Percentiles rank a stretch among this genome's conserved stretches.
Conservation (phyloP, 495 filamentous ascomycete genomes). For the Aspergillus cavernicola region DNA sequence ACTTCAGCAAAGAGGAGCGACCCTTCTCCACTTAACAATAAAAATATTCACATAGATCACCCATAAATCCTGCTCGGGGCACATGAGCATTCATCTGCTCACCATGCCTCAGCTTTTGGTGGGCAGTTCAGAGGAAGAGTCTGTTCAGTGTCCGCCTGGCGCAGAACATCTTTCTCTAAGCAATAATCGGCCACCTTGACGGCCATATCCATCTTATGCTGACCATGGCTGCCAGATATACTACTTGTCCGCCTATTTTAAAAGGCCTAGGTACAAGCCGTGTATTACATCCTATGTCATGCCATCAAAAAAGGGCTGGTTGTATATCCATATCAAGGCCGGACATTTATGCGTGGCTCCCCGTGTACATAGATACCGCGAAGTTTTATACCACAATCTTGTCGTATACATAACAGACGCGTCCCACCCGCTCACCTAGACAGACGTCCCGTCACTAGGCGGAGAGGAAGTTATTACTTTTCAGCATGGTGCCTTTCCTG, state of each 20-base stretch:
- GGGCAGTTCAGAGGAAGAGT: no score
- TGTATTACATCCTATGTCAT: background rate
- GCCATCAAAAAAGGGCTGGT: slow-evolving; percentile 3
- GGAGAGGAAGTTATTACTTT: no score
- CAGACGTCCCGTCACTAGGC: no score
- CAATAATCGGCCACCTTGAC: background rate
- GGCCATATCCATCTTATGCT: background rate
- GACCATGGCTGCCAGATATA: background rate
- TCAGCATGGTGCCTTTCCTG: no score
- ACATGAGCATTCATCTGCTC: background rate
- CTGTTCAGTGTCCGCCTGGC: no score
- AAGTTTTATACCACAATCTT: no score
- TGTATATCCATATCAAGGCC: background rate
- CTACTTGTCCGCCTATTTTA: background rate
- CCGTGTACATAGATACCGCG: background rate
- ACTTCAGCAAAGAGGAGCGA: slow-evolving; percentile 2
- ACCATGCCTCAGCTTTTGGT: no score
- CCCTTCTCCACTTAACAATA: background rate
- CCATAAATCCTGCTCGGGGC: background rate
- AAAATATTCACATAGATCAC: background rate
- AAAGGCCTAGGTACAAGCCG: background rate
- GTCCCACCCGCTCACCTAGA: no score
- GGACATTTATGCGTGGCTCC: background rate
- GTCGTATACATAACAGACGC: no score
- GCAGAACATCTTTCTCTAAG: no score